Base-by-base conservation (phyloP, 495 filamentous ascomycete species). In the Rusavskia elegans region DNA sequence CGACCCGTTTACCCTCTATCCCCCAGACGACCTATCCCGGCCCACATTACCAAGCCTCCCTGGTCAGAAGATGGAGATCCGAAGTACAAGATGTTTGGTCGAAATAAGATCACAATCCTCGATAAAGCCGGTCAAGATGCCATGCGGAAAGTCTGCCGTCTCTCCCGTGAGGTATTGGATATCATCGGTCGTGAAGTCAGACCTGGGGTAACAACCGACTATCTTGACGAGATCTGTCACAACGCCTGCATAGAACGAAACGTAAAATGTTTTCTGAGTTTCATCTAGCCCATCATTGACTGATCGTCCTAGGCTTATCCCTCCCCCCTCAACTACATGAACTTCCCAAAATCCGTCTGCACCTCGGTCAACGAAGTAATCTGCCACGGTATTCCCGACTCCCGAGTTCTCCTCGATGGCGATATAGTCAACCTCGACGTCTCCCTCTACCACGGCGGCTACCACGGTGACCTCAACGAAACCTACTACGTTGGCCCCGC, bases 301-400 rank as follows among this genome's bases (percentile, higher is more conserved):
- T 29, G 23, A 21, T 32, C 1, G 49, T 6, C 25, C 11, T 29
- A 97, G 92, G 85, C 89, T 13, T 99, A 99, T 60, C 92, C 92
- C 0, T 99, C 92, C 0, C 87, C 90, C 2, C 69, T 99, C 9
- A 99, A 99, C 71, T 99, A 99, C 66, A 80, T 82, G 72, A 73
- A 87, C 64, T 99, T 96, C 71, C 92, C 92, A 52, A 99, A 99
- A 72, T 99, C 92, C 1, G 82, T 96, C 44, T 99, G 92, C 67
- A 97, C 89, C 1, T 95, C 89, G 2, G 63, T 84, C 54, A 99
- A 99, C 71, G 92, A 99, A 68, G 83, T 94, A 52, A 97, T 99
- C 62, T 93, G 87, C 68, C 87, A 94, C 71, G 87, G 87, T 50
- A 93, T 94, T 51, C 87, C 87, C 17, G 87, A 94, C 54, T 75